A percentile compares a stretch with the other conserved stretches of the same genome.
phyloP scores from a whole-genome alignment of 306 rosid genomes.

The Chamaecrista fasciculata region DNA sequence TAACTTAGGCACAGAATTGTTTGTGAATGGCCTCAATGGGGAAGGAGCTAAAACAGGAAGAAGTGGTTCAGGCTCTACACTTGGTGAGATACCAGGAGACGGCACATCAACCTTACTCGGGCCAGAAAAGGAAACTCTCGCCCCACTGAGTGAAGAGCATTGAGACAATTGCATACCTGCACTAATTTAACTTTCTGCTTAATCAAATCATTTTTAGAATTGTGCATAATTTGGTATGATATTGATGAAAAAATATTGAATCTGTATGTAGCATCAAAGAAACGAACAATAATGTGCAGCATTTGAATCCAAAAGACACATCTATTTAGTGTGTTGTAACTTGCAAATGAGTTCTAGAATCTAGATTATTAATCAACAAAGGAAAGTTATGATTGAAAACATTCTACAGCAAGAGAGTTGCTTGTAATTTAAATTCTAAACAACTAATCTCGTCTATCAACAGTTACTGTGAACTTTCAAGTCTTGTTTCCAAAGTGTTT shows the following conservation, averaged over 20 bases:
- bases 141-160: constrained; percentile 25
- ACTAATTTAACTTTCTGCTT: not conserved
- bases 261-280: not conserved
- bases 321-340: not conserved
- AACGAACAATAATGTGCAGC: not conserved
- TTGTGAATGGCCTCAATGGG: constrained; percentile 50
- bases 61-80: constrained; percentile 45
- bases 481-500: too few relatives aligned
- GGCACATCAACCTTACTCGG: constrained; percentile 22
- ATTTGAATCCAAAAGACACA: not conserved
- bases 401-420: not conserved
- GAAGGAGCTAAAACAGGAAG: constrained; percentile 61
- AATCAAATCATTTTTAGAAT: constrained; percentile 3
- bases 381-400: not conserved
- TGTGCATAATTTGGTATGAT: not conserved
- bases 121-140: constrained; percentile 9
- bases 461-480: not conserved
- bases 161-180: constrained; percentile 38
- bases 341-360: not conserved
- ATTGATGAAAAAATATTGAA: not conserved
- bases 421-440: not conserved
- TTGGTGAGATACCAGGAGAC: constrained; percentile 44
- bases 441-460: not conserved
- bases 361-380: not conserved
- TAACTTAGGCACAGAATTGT: constrained; percentile 37